phyloP scores from a whole-genome alignment of 768 basidiomycete genomes.

The Lyophyllum decastes region DNA sequence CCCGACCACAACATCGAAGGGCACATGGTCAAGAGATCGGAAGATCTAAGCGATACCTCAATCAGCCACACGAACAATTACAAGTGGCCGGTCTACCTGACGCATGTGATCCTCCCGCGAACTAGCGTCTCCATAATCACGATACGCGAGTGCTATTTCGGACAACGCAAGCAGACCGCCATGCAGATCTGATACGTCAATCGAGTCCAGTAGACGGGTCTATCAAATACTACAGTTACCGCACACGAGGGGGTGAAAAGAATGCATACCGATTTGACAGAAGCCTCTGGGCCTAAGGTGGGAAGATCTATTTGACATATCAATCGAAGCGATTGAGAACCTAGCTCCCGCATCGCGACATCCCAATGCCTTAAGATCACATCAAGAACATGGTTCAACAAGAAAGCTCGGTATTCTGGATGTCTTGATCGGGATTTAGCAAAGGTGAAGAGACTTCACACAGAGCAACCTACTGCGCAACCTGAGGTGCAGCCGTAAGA shows the following conservation, averaged over 20 bases:
- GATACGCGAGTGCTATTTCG: conserved; percentile 70
- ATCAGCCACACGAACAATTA: not conserved
- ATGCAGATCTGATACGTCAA: conserved; percentile 75
- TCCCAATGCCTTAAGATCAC: conserved; percentile 92
- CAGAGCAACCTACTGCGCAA: conserved; percentile 69
- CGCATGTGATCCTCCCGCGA: conserved; percentile 38
- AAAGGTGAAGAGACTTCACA: not conserved
- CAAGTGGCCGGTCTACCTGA: conserved; percentile 39
- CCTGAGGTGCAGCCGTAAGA: conserved; percentile 79
- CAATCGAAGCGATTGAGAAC: conserved; percentile 69
- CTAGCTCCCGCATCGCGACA: conserved; percentile 71
- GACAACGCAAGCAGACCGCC: conserved; percentile 76
- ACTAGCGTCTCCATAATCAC: conserved; percentile 28
- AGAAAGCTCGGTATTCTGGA: conserved; percentile 64
- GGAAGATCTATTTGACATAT: conserved; percentile 66
- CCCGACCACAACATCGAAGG: conserved; percentile 60
- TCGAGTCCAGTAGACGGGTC: conserved; percentile 58
- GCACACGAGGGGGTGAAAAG: conserved; percentile 1
- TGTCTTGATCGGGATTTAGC: conserved; percentile 52
- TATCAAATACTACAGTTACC: conserved; percentile 24
- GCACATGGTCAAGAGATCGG: conserved; percentile 51
- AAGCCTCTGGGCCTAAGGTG: conserved; percentile 50
- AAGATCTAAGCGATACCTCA: conserved; percentile 56
- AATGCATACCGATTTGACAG: conserved; percentile 48
- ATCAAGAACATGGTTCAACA: conserved; percentile 73